Base-by-base conservation (phyloP, 305 asterid genomes). In the Fraxinus paxiana region DNA sequence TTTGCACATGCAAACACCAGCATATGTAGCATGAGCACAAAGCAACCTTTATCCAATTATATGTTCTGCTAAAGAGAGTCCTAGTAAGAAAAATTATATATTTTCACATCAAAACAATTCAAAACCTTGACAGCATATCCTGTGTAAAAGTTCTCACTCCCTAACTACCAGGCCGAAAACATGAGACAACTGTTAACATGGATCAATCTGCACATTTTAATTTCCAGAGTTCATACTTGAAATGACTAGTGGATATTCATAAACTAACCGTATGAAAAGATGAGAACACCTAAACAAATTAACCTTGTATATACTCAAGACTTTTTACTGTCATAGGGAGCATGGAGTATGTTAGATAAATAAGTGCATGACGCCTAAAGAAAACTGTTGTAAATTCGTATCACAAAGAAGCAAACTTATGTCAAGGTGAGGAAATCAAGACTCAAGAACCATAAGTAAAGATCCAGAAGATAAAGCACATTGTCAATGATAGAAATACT, bases 361-460 rank as follows among this genome's bases (percentile, higher is more conserved):
- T 10, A 65, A 28, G n/a, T 26, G 73, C 35, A 65, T 26, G 17
- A 65, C 17, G 26, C 8, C 67, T 20, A 56, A 65, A 65, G 33
- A 28, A 65, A 63, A 26, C 18, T 10, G 18, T 24, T 65, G 17
- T 26, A 65, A 65, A 24, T 24, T 65, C 37, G 37, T 17, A 12
- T 20, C 70, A 65, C n/a, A 26, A 65, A 65, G 17, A 24, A 65
- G 34, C 10, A 65, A 79, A 76, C 46, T 28, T 38, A 73, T 71
- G 41, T n/a, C 61, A 54, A 28, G 51, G 31, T 61, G 7, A 33
- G 24, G 15, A 67, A 15, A 79, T 7, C 2, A 18, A 26, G 35
- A 59, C 51, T 46, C 51, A 56, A 78, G 72, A 75, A 75, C 17
- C 74, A 59, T 0, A 79, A 33, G 69, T 6, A 77, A 67, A 73